Percentiles rank a stretch among this genome's conserved stretches.
phyloP scores from a whole-genome alignment of 2,329 filamentous ascomycete species.

The Cercospora beticola region DNA sequence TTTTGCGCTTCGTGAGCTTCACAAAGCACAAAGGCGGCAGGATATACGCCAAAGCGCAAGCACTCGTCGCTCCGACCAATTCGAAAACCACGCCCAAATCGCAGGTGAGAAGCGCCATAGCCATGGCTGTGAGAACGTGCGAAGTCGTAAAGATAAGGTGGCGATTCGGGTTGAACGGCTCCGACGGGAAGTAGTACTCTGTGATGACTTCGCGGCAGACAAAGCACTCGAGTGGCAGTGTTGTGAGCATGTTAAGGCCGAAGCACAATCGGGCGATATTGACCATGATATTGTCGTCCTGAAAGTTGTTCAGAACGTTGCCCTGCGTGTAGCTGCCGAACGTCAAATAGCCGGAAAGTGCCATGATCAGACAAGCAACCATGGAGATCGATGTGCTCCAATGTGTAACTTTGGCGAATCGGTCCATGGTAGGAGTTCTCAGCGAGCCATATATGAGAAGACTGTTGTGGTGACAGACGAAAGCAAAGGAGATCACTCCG shows the following conservation, averaged over 20 bases:
- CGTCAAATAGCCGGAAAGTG: conserved; percentile 82
- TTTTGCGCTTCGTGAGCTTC: conserved; percentile 74
- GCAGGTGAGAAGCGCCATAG: conserved; percentile 79
- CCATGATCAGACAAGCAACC: conserved; percentile 86
- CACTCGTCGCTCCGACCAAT: conserved; percentile 90
- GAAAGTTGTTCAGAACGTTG: conserved; percentile 98
- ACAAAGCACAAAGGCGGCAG: conserved; percentile 93
- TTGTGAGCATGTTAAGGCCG: conserved; percentile 98
- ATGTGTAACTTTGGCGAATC: conserved; percentile 90
- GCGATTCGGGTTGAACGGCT: conserved; percentile 77
- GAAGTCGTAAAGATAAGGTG: conserved; percentile 83
- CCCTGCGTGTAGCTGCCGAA: conserved; percentile 90
- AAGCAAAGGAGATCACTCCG: conserved; percentile 93
- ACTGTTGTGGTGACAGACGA: conserved; percentile 87
- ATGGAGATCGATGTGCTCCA: conserved; percentile 88
- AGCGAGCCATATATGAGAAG: conserved; percentile 96
- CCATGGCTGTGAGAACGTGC: conserved; percentile 76
- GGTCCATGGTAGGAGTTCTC: conserved; percentile 89
- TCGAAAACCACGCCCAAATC: conserved; percentile 94
- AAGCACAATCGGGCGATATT: conserved; percentile 94
- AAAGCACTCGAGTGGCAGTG: conserved; percentile 92
- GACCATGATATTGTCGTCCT: conserved; percentile 84
- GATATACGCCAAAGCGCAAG: conserved; percentile 91
- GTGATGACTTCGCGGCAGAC: conserved; percentile 97
- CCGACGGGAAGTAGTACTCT: conserved; percentile 71